phyloP scores from a whole-genome alignment of 768 basidiomycete genomes.

The Amanita rubescens region DNA sequence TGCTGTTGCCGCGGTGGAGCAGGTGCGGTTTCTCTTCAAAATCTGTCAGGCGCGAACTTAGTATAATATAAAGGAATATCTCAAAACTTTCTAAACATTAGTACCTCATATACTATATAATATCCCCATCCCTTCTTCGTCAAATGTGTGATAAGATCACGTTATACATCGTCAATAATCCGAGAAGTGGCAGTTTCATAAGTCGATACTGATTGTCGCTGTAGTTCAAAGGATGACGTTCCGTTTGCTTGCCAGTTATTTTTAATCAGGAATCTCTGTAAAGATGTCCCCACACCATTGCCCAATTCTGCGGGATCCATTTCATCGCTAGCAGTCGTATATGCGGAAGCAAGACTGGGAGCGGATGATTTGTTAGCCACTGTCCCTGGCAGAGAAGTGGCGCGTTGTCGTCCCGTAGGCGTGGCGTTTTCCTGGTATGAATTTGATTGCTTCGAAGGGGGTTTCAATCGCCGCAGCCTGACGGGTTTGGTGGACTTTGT shows the following conservation, averaged over 20 bases:
- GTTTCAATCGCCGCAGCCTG: neutral
- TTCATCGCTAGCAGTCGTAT: slow-evolving; percentile 4
- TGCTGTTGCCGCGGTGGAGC: slow-evolving; percentile 60
- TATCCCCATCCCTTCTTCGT: neutral
- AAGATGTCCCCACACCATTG: neutral
- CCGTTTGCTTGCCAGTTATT: neutral
- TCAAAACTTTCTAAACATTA: slow-evolving; percentile 46
- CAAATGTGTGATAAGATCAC: neutral
- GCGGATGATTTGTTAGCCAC: neutral
- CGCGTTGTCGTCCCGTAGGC: neutral
- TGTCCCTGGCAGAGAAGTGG: neutral
- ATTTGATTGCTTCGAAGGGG: neutral
- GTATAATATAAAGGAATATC: slow-evolving; percentile 43
- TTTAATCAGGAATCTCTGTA: neutral
- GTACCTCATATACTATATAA: neutral
- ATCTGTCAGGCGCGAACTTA: slow-evolving; percentile 3
- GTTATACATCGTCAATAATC: slow-evolving; percentile 2
- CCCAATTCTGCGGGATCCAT: neutral
- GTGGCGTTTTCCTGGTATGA: neutral
- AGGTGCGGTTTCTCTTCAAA: slow-evolving; percentile 30
- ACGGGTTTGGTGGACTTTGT: neutral
- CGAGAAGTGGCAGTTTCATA: slow-evolving; percentile 2
- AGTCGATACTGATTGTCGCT: slow-evolving; percentile 5
- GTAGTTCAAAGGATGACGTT: neutral
- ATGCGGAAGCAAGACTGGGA: neutral